Base-by-base conservation (phyloP, 768 basidiomycete genomes). In the Phaeolepiota aurea region DNA sequence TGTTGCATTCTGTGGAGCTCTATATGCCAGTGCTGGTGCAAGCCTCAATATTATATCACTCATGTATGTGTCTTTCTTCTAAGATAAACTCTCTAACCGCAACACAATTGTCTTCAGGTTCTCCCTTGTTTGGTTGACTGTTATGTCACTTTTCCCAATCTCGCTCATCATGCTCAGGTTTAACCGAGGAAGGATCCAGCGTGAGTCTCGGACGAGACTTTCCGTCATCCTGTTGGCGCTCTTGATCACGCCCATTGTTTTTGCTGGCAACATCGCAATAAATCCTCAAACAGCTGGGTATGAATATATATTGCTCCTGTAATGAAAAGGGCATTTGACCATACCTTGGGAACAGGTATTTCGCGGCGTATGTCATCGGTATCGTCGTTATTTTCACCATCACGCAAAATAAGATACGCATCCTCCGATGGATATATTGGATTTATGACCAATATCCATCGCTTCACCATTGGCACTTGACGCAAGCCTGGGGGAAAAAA, bases 131-230 rank as follows among this genome's bases (percentile, higher is more conserved):
- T 85, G 81, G 79, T 63, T 84, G 15, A 62, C 70, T 2, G 72
- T 80, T 21, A 82, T 84, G 77, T 52, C 65, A 1, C 54, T 83
- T 15, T 86, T 82, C 49, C 79, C 82, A 0, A 31, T 79, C 12
- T 73, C 79, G 2, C 60, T 77, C 2, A 52, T 84, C 3, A 45
- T 83, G 3, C 60, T 86, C 19, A 77, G 75, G 44, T 82, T 80
- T 58, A 81, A 80, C 44, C 72, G 82, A 13, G 74, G 76, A 13
- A 71, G 78, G 21, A 56, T 86, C 3, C 68, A 63, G 3, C 63
- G 82, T 20, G 44, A 49, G 7, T 54, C 55, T 2, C 58, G 48
- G 13, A 69, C 76, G 3, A 57, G 66, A 3, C 51, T 80, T 2
- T 40, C 49, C 11, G 49, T 63, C 19, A 62, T 79, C 21, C 43